A percentile compares a stretch with the other conserved stretches of the same genome.
These are phyloP conservation scores for Poterioochromonas sp. DNA, from an alignment of 352 stramenopile genomes.

Conservation along the genomic window DNA sequence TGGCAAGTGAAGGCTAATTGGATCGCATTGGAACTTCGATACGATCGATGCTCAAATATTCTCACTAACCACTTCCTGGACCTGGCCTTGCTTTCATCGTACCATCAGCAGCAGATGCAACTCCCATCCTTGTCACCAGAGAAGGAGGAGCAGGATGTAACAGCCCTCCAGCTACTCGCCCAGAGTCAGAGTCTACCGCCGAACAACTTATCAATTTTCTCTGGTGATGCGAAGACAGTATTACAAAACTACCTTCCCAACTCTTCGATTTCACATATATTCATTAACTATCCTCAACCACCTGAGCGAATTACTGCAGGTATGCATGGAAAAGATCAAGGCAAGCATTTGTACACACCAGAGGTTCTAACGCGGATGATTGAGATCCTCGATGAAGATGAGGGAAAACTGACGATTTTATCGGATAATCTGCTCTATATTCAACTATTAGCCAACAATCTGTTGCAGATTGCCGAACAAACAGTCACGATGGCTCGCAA, in stretches of 20 bases:
- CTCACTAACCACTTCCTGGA: not conserved
- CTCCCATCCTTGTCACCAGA: not conserved
- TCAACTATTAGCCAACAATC: not conserved
- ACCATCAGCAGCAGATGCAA: not conserved
- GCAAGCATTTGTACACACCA: not conserved
- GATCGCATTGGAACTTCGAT: not conserved
- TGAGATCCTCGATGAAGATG: not conserved
- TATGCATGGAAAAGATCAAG: not conserved
- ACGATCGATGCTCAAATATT: not conserved
- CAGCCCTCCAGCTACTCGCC: not conserved
- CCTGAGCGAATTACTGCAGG: not conserved
- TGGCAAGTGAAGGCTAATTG: not conserved
- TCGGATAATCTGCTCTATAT: not conserved
- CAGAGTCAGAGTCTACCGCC: not conserved
- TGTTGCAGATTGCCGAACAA: not conserved
- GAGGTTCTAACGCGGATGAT: not conserved
- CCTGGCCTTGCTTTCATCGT: not conserved
- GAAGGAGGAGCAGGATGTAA: too few species aligned
- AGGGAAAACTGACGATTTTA: not conserved
- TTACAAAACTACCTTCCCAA: not conserved
- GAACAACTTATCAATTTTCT: not conserved
- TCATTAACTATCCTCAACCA: slow-evolving; percentile 17
- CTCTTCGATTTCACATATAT: not conserved
- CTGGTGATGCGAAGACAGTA: not conserved
- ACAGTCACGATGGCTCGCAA: not conserved